Conservation (phyloP, 108 stramenopile species). For the Cyclostephanos tholiformis region DNA sequence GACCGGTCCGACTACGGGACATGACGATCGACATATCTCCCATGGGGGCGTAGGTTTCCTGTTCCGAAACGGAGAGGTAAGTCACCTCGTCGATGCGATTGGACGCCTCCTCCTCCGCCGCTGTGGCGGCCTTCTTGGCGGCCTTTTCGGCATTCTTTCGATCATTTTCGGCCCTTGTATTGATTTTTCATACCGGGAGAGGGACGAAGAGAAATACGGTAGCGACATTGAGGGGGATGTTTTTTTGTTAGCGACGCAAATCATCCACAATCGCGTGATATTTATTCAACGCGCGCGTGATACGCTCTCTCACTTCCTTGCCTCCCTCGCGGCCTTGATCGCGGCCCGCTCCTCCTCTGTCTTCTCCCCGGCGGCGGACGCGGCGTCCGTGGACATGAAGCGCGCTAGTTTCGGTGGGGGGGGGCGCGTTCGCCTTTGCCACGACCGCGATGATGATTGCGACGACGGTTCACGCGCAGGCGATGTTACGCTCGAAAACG, state of each 20-base stretch:
- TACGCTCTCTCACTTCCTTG: constrained; percentile 60
- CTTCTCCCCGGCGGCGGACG: constrained; percentile 51
- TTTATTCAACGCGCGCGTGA: too few species aligned
- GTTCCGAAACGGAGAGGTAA: constrained; percentile 66
- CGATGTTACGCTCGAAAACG: too few species aligned
- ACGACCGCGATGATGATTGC: background rate
- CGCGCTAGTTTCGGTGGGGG: too few species aligned
- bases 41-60: constrained; percentile 68
- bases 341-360: constrained; percentile 79
- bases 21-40: constrained; percentile 77
- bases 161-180: constrained; percentile 88
- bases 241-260: too few species aligned
- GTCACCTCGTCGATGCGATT: constrained; percentile 73
- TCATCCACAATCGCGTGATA: background rate
- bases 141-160: constrained; percentile 82
- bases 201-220: too few species aligned
- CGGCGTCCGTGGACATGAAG: constrained; percentile 43
- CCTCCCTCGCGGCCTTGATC: constrained; percentile 78
- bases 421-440: background rate
- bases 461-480: background rate
- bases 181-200: too few species aligned
- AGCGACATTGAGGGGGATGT: too few species aligned
- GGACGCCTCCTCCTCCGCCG: constrained; percentile 64
- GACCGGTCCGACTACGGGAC: constrained; percentile 77
- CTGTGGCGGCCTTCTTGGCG: constrained; percentile 72